Evolutionary conservation across 2,329 filamentous ascomycete species (phyloP), one percentile per base, ranked within the genome.

Genomic region (Xylaria sp.): DNA sequence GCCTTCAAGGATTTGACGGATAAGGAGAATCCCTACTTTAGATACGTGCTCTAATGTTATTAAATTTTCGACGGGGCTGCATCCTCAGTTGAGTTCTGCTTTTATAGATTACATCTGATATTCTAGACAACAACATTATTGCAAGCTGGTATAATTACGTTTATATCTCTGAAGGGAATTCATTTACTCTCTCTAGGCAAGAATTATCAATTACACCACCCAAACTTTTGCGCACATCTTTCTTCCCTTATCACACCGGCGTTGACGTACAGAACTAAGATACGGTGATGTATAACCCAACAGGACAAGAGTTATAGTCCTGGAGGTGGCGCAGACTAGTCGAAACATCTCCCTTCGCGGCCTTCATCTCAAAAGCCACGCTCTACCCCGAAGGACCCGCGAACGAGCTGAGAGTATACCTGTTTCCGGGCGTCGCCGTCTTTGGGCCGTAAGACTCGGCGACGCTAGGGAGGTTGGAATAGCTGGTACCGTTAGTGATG

Each of bases 1-100:
- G 90, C 89, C 0, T 93, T 92, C 67, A 83, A 87, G 62, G 90
- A 92, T 75, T 77, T 91, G 70, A 92, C 90, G 0, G 90, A 92
- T 72, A 88, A 87, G 76, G 82, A 92, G 77, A 92, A 92, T 72
- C 84, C 84, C 1, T 89, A 89, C 74, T 92, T 92, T 72, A 81
- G 84, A 72, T 92, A 92, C 70, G 86, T 84, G 0, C 76, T 85
- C 62, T 86, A 75, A n/a, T n/a, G n/a, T n/a, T n/a, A n/a, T n/a
- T n/a, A n/a, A n/a, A n/a, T n/a, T n/a, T n/a, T n/a, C n/a, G n/a
- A n/a, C n/a, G n/a, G n/a, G n/a, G n/a, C n/a, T n/a, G n/a, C n/a
- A n/a, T n/a, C n/a, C n/a, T n/a, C n/a, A n/a, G n/a, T n/a, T n/a
- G n/a, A n/a, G 20, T 18, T 6, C 5, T 28, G 2, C 20, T 4